phyloP scores from a whole-genome alignment of 1,284 basidiomycete species.

The Earliella scabrosa region DNA sequence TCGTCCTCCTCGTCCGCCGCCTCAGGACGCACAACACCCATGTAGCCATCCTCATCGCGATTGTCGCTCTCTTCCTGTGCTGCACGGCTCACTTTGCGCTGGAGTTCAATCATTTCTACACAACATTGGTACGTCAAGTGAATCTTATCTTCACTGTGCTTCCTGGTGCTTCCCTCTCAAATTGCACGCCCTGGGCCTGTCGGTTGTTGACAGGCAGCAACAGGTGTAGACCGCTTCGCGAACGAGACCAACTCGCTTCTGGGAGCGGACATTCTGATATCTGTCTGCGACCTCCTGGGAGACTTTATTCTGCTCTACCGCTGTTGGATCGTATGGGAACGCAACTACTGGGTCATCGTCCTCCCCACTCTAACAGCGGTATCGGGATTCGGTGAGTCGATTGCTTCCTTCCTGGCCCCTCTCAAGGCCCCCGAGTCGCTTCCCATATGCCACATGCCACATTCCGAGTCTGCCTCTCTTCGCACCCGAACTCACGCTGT shows the following conservation, averaged over 20 bases:
- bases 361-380: slow-evolving; percentile 38
- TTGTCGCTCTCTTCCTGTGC: slow-evolving; percentile 33
- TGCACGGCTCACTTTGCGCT: slow-evolving; percentile 42
- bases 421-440: too few species aligned
- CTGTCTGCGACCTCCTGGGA: slow-evolving; percentile 41
- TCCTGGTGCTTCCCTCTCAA: background rate
- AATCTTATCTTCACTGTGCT: too few species aligned
- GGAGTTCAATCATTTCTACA: slow-evolving; percentile 42
- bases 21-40: slow-evolving; percentile 1
- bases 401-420: too few species aligned
- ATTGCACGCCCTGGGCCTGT: background rate
- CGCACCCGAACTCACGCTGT: background rate
- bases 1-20: slow-evolving; percentile 23
- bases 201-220: background rate
- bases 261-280: slow-evolving; percentile 40
- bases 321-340: slow-evolving; percentile 43
- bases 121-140: slow-evolving; percentile 36
- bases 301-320: slow-evolving; percentile 43
- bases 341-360: slow-evolving; percentile 33
- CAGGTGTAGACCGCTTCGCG: slow-evolving; percentile 25
- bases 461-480: too few species aligned
- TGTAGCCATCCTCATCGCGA: slow-evolving; percentile 10
- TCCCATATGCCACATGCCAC: too few species aligned
- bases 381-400: slow-evolving; percentile 38
- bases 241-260: slow-evolving; percentile 35